Conservation (phyloP, 2,329 filamentous ascomycete genomes). For the Lizonia empirigonia region DNA sequence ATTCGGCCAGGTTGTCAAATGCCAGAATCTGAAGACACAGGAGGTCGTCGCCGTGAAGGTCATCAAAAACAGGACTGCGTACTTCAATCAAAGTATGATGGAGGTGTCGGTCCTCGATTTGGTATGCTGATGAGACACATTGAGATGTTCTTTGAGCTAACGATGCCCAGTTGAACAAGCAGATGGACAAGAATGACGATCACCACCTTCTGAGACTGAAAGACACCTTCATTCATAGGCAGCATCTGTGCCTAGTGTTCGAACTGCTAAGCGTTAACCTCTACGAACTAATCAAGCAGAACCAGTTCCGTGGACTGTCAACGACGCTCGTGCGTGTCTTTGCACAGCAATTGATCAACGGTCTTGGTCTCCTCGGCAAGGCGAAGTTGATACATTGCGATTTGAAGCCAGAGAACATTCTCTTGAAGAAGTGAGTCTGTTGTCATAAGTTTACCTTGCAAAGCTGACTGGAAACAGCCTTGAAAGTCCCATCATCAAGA, state of each 20-base stretch:
- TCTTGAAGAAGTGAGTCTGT: slow-evolving; percentile 79
- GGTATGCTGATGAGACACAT: slow-evolving; percentile 58
- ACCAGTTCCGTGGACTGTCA: slow-evolving; percentile 96
- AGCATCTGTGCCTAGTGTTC: slow-evolving; percentile 95
- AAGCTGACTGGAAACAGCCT: slow-evolving; percentile 58
- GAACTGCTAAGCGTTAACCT: slow-evolving; percentile 96
- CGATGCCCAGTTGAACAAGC: slow-evolving; percentile 80
- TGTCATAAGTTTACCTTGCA: not conserved
- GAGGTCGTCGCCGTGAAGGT: slow-evolving; percentile 99
- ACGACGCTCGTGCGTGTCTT: slow-evolving; percentile 97
- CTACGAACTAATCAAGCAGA: slow-evolving; percentile 99
- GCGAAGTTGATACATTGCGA: slow-evolving; percentile 97
- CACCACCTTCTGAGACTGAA: slow-evolving; percentile 93
- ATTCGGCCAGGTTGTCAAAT: slow-evolving; percentile 98
- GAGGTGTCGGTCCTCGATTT: slow-evolving; percentile 96
- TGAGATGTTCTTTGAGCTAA: slow-evolving; percentile 13
- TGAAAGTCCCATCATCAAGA: slow-evolving; percentile 99
- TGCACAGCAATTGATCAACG: slow-evolving; percentile 93
- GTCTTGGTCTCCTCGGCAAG: slow-evolving; percentile 90
- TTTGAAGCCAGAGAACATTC: slow-evolving; percentile 95
- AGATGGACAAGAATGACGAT: slow-evolving; percentile 98
- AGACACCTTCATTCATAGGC: slow-evolving; percentile 96
- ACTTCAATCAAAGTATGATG: slow-evolving; percentile 99
- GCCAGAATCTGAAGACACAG: slow-evolving; percentile 96
- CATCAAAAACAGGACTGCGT: slow-evolving; percentile 97